A percentile compares a stretch with the other conserved stretches of the same genome.
phyloP scores from a whole-genome alignment of 106 monocot genomes.

The Allium cepa region DNA sequence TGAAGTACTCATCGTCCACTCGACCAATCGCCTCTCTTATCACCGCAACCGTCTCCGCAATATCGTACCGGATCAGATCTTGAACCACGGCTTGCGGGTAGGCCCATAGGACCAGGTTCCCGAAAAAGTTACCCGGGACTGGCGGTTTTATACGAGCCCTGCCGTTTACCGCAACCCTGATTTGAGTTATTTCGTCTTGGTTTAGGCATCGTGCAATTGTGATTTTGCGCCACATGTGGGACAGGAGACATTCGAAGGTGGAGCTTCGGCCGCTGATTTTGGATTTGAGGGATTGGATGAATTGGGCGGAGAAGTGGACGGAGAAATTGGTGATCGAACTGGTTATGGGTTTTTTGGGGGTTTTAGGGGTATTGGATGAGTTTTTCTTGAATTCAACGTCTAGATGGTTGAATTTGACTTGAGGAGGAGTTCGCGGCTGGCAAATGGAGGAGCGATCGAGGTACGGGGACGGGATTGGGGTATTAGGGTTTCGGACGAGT shows the following conservation, averaged over 20 bases:
- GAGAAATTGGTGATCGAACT: constrained; percentile 20
- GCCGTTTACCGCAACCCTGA: constrained; percentile 47
- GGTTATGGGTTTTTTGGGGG: neutral
- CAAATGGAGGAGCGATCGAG: constrained; percentile 23
- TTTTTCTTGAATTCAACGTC: constrained; percentile 26
- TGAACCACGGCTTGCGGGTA: constrained; percentile 14
- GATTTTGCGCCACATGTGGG: constrained; percentile 52
- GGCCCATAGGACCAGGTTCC: constrained; percentile 62
- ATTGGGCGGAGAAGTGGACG: constrained; percentile 35
- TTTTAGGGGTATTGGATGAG: neutral
- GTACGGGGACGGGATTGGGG: constrained; percentile 7
- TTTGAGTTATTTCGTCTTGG: constrained; percentile 5
- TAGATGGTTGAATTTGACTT: constrained; percentile 37
- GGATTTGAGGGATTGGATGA: constrained; percentile 28
- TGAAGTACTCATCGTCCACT: constrained; percentile 41
- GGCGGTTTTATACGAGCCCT: constrained; percentile 24
- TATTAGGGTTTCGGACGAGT: constrained; percentile 10
- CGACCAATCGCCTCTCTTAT: constrained; percentile 24
- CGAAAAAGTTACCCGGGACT: constrained; percentile 40
- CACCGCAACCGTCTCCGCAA: constrained; percentile 6
- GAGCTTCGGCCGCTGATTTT: constrained; percentile 16
- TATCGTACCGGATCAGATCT: constrained; percentile 9
- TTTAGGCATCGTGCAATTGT: constrained; percentile 37
- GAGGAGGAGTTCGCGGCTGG: constrained; percentile 19
- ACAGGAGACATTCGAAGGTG: constrained; percentile 49